Base-by-base conservation (phyloP, 495 filamentous ascomycete species). In the Xylaria telfairii region DNA sequence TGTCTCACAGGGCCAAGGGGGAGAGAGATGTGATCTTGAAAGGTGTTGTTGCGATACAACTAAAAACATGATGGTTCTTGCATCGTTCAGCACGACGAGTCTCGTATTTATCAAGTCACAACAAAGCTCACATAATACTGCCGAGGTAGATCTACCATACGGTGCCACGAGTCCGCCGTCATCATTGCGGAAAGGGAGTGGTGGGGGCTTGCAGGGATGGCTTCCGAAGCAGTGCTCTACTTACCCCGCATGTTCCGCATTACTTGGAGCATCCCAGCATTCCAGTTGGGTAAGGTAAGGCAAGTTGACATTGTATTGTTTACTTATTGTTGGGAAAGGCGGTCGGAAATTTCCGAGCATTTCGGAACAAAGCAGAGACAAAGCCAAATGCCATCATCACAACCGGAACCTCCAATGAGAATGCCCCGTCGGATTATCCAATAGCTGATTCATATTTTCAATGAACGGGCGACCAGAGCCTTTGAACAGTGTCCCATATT, bases 331-430 rank as follows among this genome's bases (percentile, higher is more conserved):
- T 54, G 8, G 32, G 24, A 64, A 64, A 49, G 28, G 19, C 13
- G 3, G n/a, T 41, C 64, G 64, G 64, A 66, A 39, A 41, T 66
- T 66, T 41, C 64, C 64, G 64, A 66, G 32, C 47, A 53, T 54
- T 6, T 73, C 70, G 65, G 74, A 80, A 30, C 80, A 77, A 19
- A 39, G n/a, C 34, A 10, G 54, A 17, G 28, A 34, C 17, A 7
- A 32, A 78, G 70, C 24, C 24, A 54, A 15, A 54, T 28, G 34
- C 21, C 37, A 65, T 32, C 24, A 28, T 63, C 68, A 19, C 54
- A 72, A 24, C 19, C 79, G 66, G 41, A 82, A 81, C 65, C 73
- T 73, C 79, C 79, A 81, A 54, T 77, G 77, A 53, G 79, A 75
- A 60, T 81, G 67, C 5, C 26, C 60, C 10, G 68, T 71, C 26